Conservation (phyloP, 768 basidiomycete genomes). For the Boletus barrowsii region DNA sequence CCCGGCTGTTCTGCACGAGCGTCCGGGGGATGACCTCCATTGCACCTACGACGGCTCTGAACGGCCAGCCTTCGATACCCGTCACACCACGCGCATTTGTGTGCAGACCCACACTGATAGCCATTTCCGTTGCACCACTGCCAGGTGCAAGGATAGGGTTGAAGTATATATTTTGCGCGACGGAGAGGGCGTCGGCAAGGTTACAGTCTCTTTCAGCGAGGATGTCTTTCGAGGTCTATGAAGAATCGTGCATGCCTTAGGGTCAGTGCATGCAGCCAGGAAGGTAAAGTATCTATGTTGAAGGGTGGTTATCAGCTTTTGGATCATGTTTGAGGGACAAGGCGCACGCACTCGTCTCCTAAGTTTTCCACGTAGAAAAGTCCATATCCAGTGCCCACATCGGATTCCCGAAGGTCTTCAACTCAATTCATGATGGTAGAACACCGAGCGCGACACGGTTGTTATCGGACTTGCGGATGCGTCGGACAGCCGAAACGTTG, state of each 20-base stretch:
- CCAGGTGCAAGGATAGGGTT: constrained; percentile 93
- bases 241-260: constrained; percentile 97
- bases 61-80: constrained; percentile 90
- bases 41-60: constrained; percentile 89
- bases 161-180: constrained; percentile 95
- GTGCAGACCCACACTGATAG: constrained; percentile 84
- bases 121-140: constrained; percentile 98
- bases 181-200: constrained; percentile 95
- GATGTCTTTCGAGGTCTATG: constrained; percentile 96
- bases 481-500: constrained; percentile 89
- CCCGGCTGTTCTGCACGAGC: constrained; percentile 91
- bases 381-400: constrained; percentile 91
- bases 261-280: constrained; percentile 84
- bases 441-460: constrained; percentile 96
- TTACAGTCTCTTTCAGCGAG: constrained; percentile 98
- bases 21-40: constrained; percentile 97
- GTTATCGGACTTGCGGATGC: constrained; percentile 99
- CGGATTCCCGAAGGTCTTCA: constrained; percentile 89
- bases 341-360: constrained; percentile 75
- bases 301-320: not conserved
- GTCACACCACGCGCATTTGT: constrained; percentile 74
- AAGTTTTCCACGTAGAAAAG: constrained; percentile 97
- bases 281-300: constrained; percentile 89
- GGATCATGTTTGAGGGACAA: not conserved
- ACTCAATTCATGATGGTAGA: constrained; percentile 93